phyloP scores from a whole-genome alignment of 1,139 yeast genomes.

The Debaryomyces nepalensis region DNA sequence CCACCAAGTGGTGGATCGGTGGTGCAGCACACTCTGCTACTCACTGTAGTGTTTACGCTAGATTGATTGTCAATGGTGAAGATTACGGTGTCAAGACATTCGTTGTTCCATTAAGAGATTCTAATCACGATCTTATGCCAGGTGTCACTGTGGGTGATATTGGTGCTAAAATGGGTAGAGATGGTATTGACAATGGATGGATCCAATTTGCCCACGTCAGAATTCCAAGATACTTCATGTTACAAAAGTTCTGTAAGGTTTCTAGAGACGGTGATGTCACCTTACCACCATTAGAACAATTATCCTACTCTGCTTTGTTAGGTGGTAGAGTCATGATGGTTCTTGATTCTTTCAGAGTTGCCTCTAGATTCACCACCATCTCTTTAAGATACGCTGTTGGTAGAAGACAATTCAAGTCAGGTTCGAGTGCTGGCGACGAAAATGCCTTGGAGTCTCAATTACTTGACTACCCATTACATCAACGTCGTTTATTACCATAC shows the following conservation, averaged over 20 bases:
- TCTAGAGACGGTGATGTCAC: conserved; percentile 44
- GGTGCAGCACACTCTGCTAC: conserved; percentile 58
- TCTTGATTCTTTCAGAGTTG: conserved; percentile 47
- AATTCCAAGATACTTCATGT: conserved; percentile 52
- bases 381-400: conserved; percentile 52
- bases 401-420: conserved; percentile 48
- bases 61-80: conserved; percentile 48
- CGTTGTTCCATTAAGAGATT: conserved; percentile 51
- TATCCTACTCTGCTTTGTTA: conserved; percentile 51
- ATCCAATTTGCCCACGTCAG: conserved; percentile 51
- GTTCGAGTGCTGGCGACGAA: conserved; percentile 27
- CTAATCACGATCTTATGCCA: conserved; percentile 48
- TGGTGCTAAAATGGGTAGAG: conserved; percentile 56
- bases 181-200: conserved; percentile 57
- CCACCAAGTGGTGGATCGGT: conserved; percentile 59
- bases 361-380: conserved; percentile 47
- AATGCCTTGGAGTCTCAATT: conserved; percentile 39
- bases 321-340: conserved; percentile 54
- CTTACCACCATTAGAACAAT: conserved; percentile 52
- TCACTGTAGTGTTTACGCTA: conserved; percentile 47
- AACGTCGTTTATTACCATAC: conserved; percentile 49
- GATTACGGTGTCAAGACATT: conserved; percentile 57
- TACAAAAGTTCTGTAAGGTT: conserved; percentile 53
- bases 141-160: conserved; percentile 52
- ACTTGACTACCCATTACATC: conserved; percentile 53